A percentile compares a stretch with the other conserved stretches of the same genome.
phyloP scores from a whole-genome alignment of 2,329 filamentous ascomycete genomes.

The Myriosclerotinia curreyana region DNA sequence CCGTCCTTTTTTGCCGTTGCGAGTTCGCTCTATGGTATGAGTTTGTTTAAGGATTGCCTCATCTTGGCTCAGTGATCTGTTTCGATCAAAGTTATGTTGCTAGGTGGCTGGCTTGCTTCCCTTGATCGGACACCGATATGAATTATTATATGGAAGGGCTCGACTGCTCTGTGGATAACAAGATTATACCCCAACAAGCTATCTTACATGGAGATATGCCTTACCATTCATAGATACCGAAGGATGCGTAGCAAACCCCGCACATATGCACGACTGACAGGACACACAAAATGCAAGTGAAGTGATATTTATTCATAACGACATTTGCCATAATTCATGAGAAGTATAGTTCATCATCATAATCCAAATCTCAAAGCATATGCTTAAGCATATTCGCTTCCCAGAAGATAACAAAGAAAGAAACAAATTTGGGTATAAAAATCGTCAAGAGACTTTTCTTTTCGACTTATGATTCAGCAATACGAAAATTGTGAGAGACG shows the following conservation, averaged over 20 bases:
- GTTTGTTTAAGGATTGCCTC: not conserved
- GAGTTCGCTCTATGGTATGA: not conserved
- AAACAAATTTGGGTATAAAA: constrained; percentile 5
- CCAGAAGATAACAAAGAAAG: not conserved
- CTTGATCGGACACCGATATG: not conserved
- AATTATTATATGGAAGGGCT: not conserved
- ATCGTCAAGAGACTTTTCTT: constrained; percentile 3
- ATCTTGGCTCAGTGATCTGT: not conserved
- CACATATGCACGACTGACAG: not conserved
- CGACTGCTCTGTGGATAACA: not conserved
- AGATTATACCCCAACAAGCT: not conserved
- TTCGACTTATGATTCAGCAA: not conserved
- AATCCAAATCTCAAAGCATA: not conserved
- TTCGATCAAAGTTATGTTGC: not conserved
- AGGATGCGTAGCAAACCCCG: not conserved
- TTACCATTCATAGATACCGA: constrained; percentile 2
- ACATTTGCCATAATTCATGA: not conserved
- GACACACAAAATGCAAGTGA: not conserved
- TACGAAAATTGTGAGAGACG: not conserved
- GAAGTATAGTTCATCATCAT: not conserved
- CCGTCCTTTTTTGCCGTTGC: not conserved
- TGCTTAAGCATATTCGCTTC: not conserved
- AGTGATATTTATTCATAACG: constrained; percentile 1
- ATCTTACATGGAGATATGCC: not conserved
- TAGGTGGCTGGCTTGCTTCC: not conserved